phyloP scores from a whole-genome alignment of 495 filamentous ascomycete species.

The Talaromyces thailandensis region DNA sequence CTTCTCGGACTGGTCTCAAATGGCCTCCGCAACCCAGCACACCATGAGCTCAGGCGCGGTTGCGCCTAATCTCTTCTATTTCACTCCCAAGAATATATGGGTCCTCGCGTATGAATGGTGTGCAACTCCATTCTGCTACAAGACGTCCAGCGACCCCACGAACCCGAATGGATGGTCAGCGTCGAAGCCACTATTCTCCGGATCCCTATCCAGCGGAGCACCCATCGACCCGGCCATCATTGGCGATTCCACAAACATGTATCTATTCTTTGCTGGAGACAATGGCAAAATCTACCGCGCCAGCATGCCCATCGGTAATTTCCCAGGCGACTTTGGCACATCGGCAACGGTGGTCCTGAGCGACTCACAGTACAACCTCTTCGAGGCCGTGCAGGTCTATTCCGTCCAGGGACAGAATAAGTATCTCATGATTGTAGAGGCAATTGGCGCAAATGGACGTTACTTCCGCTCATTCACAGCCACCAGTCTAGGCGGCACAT shows the following conservation, averaged over 20 bases:
- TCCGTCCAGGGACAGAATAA: constrained; percentile 39
- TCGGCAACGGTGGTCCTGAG: constrained; percentile 34
- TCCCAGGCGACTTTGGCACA: constrained; percentile 50
- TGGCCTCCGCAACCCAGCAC: constrained; percentile 45
- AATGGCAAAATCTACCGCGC: constrained; percentile 57
- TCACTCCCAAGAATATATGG: constrained; percentile 49
- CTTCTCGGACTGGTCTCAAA: constrained; percentile 45
- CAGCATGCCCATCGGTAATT: constrained; percentile 47
- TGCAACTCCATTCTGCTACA: constrained; percentile 46
- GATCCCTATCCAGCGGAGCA: constrained; percentile 38
- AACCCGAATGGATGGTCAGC: constrained; percentile 47
- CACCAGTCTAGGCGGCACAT: constrained; percentile 38
- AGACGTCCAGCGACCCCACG: constrained; percentile 46
- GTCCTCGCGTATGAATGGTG: constrained; percentile 56
- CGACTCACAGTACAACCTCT: constrained; percentile 45
- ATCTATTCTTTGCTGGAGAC: constrained; percentile 57
- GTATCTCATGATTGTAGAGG: constrained; percentile 58
- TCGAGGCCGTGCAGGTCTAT: constrained; percentile 58
- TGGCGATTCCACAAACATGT: constrained; percentile 48
- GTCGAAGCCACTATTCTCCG: constrained; percentile 43
- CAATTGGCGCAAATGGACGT: constrained; percentile 46
- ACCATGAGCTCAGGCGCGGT: constrained; percentile 39
- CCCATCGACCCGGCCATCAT: constrained; percentile 53
- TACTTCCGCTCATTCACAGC: constrained; percentile 55
- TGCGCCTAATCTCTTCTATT: constrained; percentile 56